Percentiles rank a stretch among this genome's conserved stretches.
These are phyloP conservation scores for Drechslerella coelobrocha DNA, from an alignment of 2,329 filamentous ascomycete species.

Conservation along the genomic window DNA sequence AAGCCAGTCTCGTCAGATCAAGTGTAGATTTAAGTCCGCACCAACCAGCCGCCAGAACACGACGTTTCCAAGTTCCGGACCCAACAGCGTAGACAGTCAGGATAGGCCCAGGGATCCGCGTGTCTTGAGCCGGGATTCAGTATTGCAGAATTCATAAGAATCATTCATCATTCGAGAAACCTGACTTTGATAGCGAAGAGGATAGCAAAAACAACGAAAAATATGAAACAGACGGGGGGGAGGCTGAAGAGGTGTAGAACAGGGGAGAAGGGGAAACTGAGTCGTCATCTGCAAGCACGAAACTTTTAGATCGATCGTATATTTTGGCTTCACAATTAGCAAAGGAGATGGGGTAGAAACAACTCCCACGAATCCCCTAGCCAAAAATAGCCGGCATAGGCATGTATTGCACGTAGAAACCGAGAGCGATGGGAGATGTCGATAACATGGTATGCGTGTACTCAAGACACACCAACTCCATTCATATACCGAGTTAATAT, in stretches of 20 bases:
- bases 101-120: slow-evolving; percentile 30
- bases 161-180: slow-evolving; percentile 51
- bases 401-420: background rate
- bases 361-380: slow-evolving; percentile 21
- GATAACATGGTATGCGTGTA: background rate
- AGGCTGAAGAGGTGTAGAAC: background rate
- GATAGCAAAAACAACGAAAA: background rate
- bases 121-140: slow-evolving; percentile 15
- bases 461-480: slow-evolving; percentile 25
- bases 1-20: slow-evolving; percentile 51
- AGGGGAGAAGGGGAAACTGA: background rate
- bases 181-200: background rate
- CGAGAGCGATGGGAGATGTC: background rate
- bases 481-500: slow-evolving; percentile 32
- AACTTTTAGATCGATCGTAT: no score
- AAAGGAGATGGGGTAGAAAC: slow-evolving; percentile 39
- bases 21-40: slow-evolving; percentile 51
- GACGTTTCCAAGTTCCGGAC: slow-evolving; percentile 23
- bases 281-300: no score
- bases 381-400: slow-evolving; percentile 20
- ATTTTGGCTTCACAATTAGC: slow-evolving; percentile 10
- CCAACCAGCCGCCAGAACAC: slow-evolving; percentile 1
- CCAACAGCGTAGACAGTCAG: slow-evolving; percentile 7
- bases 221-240: background rate
- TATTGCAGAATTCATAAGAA: slow-evolving; percentile 52